Evolutionary conservation across 2,329 filamentous ascomycete species (phyloP), one percentile per base, ranked within the genome.

Genomic region (Alternaria sp.): DNA sequence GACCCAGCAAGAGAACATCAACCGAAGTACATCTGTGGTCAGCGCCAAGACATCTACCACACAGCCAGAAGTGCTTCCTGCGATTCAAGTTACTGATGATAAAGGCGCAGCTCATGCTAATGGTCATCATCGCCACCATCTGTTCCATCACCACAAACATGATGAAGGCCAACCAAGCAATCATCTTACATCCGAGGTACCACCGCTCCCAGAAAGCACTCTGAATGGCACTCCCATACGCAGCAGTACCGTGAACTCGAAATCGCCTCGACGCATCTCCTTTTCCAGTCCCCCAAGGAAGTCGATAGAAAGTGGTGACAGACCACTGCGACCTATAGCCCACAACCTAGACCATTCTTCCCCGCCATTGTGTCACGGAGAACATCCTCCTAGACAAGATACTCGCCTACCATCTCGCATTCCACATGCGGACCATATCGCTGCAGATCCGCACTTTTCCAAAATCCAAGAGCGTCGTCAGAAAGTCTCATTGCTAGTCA

Each of bases 71-170:
- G 63, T 73, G 4, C 83, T 88, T 31, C 92, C 92, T 2, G 84
- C 87, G 1, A 93, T 96, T 60, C 90, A 95, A 56, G 84, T 96
- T 26, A 95, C 88, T 0, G 85, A 86, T 57, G 90, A 92, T 55
- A 78, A 84, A 54, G 70, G 80, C 21, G 71, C 57, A 28, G 72
- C 61, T 59, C 77, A 69, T 60, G 64, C 61, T 66, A 77, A 66
- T 39, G 67, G 73, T 50, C 77, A 79, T 50, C 72, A 75, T 56
- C 75, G 74, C 29, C 72, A 73, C 54, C 68, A 72, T 49, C 61
- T 77, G 26, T 61, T 67, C 13, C 61, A 70, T 42, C 75, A 77
- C 48, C 64, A 76, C 68, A 79, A 73, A 50, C 67, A 73, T 7
- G 65, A 73, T 2, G 68, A 71, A 37, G 74, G 78, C 29, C 78